Percentiles rank a stretch among this genome's conserved stretches.
These are phyloP conservation scores for Globisporangium rhizosaccharum DNA, from an alignment of 352 stramenopile species.

Conservation along the genomic window DNA sequence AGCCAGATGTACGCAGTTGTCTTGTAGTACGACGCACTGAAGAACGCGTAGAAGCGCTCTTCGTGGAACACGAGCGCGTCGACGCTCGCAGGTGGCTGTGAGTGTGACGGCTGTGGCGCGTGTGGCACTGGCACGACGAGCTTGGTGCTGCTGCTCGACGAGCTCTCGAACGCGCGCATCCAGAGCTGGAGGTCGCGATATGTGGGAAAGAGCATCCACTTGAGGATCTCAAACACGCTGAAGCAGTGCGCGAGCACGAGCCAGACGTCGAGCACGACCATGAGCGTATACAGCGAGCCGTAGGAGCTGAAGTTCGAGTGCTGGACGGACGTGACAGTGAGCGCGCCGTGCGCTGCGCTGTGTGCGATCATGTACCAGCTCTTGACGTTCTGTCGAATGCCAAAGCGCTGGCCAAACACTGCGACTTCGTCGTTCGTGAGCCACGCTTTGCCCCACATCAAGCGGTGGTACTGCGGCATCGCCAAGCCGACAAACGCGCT, in stretches of 20 bases:
- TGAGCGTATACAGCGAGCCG: slow-evolving; percentile 19
- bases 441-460: slow-evolving; percentile 14
- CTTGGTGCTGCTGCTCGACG: neutral
- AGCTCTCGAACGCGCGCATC: slow-evolving; percentile 20
- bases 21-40: slow-evolving; percentile 24
- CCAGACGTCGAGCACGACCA: slow-evolving; percentile 17
- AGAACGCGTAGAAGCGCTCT: slow-evolving; percentile 25
- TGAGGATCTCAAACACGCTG: slow-evolving; percentile 21
- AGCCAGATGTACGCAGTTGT: slow-evolving; percentile 16
- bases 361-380: slow-evolving; percentile 14
- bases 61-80: slow-evolving; percentile 10
- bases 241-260: slow-evolving; percentile 17
- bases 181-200: slow-evolving; percentile 17
- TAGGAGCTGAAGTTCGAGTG: slow-evolving; percentile 17
- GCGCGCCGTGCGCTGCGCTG: neutral
- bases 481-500: slow-evolving; percentile 13
- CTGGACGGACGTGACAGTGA: slow-evolving; percentile 4
- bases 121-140: slow-evolving; percentile 5
- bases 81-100: neutral
- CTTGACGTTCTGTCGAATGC: slow-evolving; percentile 18
- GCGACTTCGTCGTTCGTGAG: slow-evolving; percentile 18
- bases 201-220: slow-evolving; percentile 20
- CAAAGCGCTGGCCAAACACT: slow-evolving; percentile 12
- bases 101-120: neutral
- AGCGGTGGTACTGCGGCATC: slow-evolving; percentile 4